Evolutionary conservation across 2,329 filamentous ascomycete genomes (phyloP), one percentile per base, ranked within the genome.

Genomic region (Amauroascus verrucosus): DNA sequence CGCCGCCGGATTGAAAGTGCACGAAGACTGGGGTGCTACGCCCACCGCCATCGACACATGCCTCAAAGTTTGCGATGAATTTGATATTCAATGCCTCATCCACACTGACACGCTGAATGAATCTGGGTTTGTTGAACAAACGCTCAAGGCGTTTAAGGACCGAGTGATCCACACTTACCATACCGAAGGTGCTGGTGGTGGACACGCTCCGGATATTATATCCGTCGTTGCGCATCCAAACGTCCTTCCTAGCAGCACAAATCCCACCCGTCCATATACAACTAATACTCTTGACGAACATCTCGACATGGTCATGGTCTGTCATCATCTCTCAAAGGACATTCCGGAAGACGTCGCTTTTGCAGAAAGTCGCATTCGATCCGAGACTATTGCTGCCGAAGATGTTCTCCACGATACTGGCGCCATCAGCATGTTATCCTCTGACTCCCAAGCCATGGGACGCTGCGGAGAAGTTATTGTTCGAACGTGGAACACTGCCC

Each of bases 221-320:
- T 85, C 81, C 26, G 89, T 96, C 0, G 91, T 96, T 9, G 88
- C 94, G 68, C 84, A 90, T 63, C 71, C 80, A 46, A 93, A 97
- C 65, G 89, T 97, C 1, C 79, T 97, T 0, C 91, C 91, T 0
- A 88, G 84, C 4, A 91, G 85, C 45, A 97, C 91, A 0, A 97
- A 95, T 67, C 91, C 91, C 0, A 97, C 91, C 1, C 78, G 90
- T 1, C 91, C 91, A 0, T 96, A 83, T 70, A 97, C 91, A 1
- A 77, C 78, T 59, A 96, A 97, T 73, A 97, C 91, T 0, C 79
- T 97, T 0, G 91, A 96, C 65, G 91, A 97, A 70, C 91, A 97
- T 71, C 80, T 96, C 13, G 91, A 97, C 72, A 97, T 97, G 91
- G 75, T 96, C 45, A 96, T 96, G 91, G 88, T 95, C 35, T 97